Percentiles rank a stretch among this genome's conserved stretches.
These are phyloP conservation scores for Colletotrichum sojae DNA, from an alignment of 2,329 filamentous ascomycete genomes.

Conservation along the genomic window DNA sequence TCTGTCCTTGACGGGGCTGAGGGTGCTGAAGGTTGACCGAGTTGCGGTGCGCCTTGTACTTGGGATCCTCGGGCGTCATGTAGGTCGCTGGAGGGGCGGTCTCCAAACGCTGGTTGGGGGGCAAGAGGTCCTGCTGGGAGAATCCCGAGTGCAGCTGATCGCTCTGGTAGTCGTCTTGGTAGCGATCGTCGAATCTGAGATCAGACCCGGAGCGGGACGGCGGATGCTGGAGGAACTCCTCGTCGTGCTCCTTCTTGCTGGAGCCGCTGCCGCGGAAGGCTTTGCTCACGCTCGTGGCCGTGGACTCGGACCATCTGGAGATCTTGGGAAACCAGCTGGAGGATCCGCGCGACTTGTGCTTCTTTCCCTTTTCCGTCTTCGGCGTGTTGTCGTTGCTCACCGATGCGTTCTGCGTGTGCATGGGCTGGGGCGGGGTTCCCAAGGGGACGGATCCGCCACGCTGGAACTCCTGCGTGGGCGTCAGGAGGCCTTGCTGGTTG, in stretches of 20 bases:
- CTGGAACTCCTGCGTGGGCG: constrained; percentile 65
- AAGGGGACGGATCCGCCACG: constrained; percentile 69
- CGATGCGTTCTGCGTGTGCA: constrained; percentile 55
- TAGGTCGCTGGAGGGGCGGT: constrained; percentile 58
- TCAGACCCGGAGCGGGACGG: constrained; percentile 86
- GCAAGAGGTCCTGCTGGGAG: constrained; percentile 64
- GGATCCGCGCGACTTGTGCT: constrained; percentile 89
- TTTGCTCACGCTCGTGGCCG: constrained; percentile 86
- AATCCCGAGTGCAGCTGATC: constrained; percentile 73
- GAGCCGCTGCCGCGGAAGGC: constrained; percentile 79
- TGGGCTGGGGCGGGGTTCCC: constrained; percentile 71
- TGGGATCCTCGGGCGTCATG: constrained; percentile 76
- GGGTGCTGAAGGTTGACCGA: constrained; percentile 85
- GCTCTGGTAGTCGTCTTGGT: constrained; percentile 69
- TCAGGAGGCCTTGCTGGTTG: constrained; percentile 59
- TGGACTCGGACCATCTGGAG: constrained; percentile 97
- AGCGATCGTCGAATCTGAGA: constrained; percentile 75
- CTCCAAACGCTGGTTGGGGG: constrained; percentile 42
- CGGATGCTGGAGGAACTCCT: constrained; percentile 69
- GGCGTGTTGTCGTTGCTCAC: constrained; percentile 86
- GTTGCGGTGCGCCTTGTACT: constrained; percentile 86
- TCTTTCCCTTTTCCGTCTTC: constrained; percentile 81
- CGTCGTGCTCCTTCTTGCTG: constrained; percentile 70
- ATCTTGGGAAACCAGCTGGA: constrained; percentile 90
- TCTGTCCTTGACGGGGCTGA: constrained; percentile 81